Evolutionary conservation across 768 basidiomycete genomes (phyloP), one percentile per base, ranked within the genome.

Genomic region (Mycena pura): DNA sequence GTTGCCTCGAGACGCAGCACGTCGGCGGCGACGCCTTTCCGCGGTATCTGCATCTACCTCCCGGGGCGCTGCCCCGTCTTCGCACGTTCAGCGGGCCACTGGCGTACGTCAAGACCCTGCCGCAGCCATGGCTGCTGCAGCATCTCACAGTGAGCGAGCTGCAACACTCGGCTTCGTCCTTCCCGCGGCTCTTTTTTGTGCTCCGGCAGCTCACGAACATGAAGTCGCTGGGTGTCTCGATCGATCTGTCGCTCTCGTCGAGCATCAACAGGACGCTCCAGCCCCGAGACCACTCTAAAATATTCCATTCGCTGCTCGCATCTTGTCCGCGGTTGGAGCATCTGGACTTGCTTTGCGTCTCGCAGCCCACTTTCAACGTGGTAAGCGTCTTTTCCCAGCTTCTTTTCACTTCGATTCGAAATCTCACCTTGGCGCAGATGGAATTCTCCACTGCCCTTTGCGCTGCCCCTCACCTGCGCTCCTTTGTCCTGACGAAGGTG

Each of bases 401-500:
- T 41, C 21, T 14, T 47, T 55, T 36, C 40, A 43, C 24, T 36
- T 25, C 21, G 13, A n/a, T 25, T 28, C 39, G 10, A 50, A 34
- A n/a, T n/a, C n/a, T n/a, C n/a, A n/a, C n/a, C n/a, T n/a, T n/a
- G n/a, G n/a, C n/a, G 21, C 64, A 78, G 75, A 68, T 69, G 49
- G 74, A 76, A 21, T 76, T 78, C 57, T 74, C 75, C 24, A 57
- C 63, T 5, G 71, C 73, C 2, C 68, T 75, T n/a, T 66, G 67
- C 29, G 50, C 41, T 27, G 59, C 74, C 3, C 72, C 77, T 1
- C 68, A 66, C 9, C 66, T 78, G 22, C 68, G 70, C 43, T 75
- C 75, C 0, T 78, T 79, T 45, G 60, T 67, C 1, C 68, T 79
- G 1, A 78, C 75, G 27, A 79, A 78, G 58, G 67, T 77, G 25